Conservation (phyloP, 768 basidiomycete species). For the Lactarius tabidus region DNA sequence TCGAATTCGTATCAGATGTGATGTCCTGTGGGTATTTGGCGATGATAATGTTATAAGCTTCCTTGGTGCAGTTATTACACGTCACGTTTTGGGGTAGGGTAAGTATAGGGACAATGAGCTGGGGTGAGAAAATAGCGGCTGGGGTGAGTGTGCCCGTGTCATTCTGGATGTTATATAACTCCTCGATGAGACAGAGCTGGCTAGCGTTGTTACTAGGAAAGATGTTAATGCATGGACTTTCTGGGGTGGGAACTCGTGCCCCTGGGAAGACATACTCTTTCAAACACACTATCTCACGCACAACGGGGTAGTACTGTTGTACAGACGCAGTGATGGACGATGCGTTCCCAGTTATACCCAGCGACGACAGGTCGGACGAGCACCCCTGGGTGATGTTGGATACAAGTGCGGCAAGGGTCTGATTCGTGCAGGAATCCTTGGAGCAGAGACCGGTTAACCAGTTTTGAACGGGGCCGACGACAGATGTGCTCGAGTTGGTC, state of each 20-base stretch:
- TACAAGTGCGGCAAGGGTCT: conserved; percentile 52
- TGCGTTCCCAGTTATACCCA: conserved; percentile 25
- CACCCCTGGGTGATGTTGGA: conserved; percentile 53
- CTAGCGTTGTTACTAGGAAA: conserved; percentile 34
- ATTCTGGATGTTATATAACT: conserved; percentile 49
- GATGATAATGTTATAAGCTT: conserved; percentile 31
- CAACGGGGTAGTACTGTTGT: conserved; percentile 53
- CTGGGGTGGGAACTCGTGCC: background rate
- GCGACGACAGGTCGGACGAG: conserved; percentile 36
- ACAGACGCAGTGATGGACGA: conserved; percentile 37
- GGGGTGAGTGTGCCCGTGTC: conserved; percentile 17
- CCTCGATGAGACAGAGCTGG: conserved; percentile 56
- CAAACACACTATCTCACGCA: conserved; percentile 55
- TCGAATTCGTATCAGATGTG: conserved; percentile 19
- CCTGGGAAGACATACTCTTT: conserved; percentile 50
- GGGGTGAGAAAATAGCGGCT: background rate
- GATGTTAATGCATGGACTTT: conserved; percentile 1
- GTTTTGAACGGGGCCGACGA: conserved; percentile 48
- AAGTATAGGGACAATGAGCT: conserved; percentile 19
- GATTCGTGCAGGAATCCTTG: conserved; percentile 52
- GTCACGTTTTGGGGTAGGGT: conserved; percentile 27
- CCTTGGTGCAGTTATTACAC: conserved; percentile 37
- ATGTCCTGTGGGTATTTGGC: conserved; percentile 27
- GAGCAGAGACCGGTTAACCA: conserved; percentile 62
- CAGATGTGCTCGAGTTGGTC: conserved; percentile 35